Evolutionary conservation across 306 rosid genomes (phyloP), one percentile per base, ranked within the genome.

Genomic region (Cicer chorassanicum): DNA sequence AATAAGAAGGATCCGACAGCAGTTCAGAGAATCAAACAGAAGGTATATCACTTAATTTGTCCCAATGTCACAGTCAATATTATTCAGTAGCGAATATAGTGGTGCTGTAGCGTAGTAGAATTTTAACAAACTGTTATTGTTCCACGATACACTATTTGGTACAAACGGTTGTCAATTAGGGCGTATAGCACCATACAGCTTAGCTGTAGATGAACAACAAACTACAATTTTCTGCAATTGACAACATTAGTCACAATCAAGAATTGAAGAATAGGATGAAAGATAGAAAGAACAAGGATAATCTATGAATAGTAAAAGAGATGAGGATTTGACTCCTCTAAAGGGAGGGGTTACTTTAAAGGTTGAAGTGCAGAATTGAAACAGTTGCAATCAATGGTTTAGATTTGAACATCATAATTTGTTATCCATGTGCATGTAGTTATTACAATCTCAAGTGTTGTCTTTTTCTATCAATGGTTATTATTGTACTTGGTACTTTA

Each of bases 1-100:
- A 82, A 95, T 48, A 92, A 95, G 84, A 95, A 95, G 86, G 98
- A 95, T 82, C 88, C 98, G 34, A 85, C 89, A 38, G 99, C 98
- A 41, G 89, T 77, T 77, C 96, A 89, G 83, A 95, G 83, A 86
- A 95, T 95, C 68, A 95, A 90, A 79, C 98, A 90, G 74, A 95
- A 92, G 99, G 99, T 95, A 77, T 74, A 44, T 51, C 50, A 50
- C 68, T 15, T 60, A 49, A 59, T 71, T 44, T 76, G 54, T 14
- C 55, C 49, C 10, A 21, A 1, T 45, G 18, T 67, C 46, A 45
- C 56, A 45, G 13, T 45, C 21, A 29, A 29, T 29, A 29, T 29
- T 29, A 29, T 29, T 5, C 36, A 29, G 5, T 29, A 21, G 29
- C 2, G 2, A 21, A 21, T 21, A 21, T 21, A 21, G 29, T 21